Evolutionary conservation across 2,329 filamentous ascomycete genomes (phyloP), one percentile per base, ranked within the genome.

Genomic region (Fusarium sp.): DNA sequence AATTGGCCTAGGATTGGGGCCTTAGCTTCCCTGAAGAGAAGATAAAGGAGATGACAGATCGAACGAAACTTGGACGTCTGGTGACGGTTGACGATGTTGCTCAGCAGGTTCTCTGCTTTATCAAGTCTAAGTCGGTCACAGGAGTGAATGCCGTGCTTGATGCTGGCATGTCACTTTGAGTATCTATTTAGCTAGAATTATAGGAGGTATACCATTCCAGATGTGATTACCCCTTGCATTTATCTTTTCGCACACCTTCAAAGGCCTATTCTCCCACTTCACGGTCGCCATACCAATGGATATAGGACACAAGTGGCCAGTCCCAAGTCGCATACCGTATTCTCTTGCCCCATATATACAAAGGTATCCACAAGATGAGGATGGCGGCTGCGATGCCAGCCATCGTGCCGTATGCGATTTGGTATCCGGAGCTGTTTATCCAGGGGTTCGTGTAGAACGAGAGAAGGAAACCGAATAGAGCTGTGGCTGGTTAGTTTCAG

Each of bases 371-470:
- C 32, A 86, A 71, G 8, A 89, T 39, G 16, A 90, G 77, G 5
- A 90, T 80, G 16, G 74, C 82, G 14, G 83, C 85, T 11, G 85
- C 81, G 54, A 91, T 90, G 13, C 84, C 88, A 9, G 88, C 89
- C 88, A 91, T 90, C n/a, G 85, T 83, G 5, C 88, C 88, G 70
- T 86, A 91, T 3, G 88, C 85, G 39, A 84, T 81, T 14, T 82
- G 70, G 74, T 91, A 91, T 1, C 89, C 89, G 1, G 80, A 80
- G 66, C 83, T 34, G 8, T 82, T 80, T 41, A 91, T 85, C 89
- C 89, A 91, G 0, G 87, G 85, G 75, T 91, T 91, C 2, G 88
- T 90, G 77, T 91, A 91, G 76, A 91, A 91, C 0, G 86, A 88
- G 2, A 91, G 82, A 1, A 91, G 81, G 77, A 91, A 91, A 6